These are phyloP conservation scores for Linum tenue DNA, from an alignment of 345 rosid species.

Conservation along the genomic window DNA sequence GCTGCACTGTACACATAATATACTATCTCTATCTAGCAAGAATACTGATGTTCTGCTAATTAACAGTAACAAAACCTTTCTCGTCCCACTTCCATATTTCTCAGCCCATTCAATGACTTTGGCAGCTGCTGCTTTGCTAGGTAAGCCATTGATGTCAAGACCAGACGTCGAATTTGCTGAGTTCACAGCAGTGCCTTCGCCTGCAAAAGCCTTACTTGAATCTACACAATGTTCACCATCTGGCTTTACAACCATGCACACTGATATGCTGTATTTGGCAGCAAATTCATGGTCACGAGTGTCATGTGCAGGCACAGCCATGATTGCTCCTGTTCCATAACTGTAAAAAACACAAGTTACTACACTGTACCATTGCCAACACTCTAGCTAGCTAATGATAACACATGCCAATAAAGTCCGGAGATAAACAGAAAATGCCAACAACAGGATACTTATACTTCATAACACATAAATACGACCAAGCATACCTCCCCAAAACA, in stretches of 20 bases:
- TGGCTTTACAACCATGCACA: conserved; percentile 55
- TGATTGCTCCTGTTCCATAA: conserved; percentile 95
- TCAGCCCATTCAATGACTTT: conserved; percentile 79
- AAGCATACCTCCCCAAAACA: conserved; percentile 62
- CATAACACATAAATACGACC: not conserved
- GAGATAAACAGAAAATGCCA: no score
- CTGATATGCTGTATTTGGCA: conserved; percentile 56
- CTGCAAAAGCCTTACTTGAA: conserved; percentile 44
- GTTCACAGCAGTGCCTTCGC: conserved; percentile 49
- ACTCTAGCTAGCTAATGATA: no score
- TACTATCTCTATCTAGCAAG: conserved; percentile 1
- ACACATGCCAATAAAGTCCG: no score
- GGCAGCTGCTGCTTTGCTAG: conserved; percentile 54
- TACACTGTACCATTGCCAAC: conserved; percentile 4
- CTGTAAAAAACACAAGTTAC: conserved; percentile 30
- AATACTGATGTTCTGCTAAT: not conserved
- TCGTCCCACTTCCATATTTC: conserved; percentile 67
- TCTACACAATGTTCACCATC: conserved; percentile 33
- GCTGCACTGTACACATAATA: not conserved
- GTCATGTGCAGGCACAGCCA: conserved; percentile 97
- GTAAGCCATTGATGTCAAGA: conserved; percentile 72
- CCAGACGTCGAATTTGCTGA: conserved; percentile 52
- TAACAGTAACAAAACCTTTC: conserved; percentile 44
- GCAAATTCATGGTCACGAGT: conserved; percentile 81
- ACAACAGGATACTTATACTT: no score